Evolutionary conservation across 441 rosid genomes (phyloP), one percentile per base, ranked within the genome.

Genomic region (Adansonia rubrostipa): DNA sequence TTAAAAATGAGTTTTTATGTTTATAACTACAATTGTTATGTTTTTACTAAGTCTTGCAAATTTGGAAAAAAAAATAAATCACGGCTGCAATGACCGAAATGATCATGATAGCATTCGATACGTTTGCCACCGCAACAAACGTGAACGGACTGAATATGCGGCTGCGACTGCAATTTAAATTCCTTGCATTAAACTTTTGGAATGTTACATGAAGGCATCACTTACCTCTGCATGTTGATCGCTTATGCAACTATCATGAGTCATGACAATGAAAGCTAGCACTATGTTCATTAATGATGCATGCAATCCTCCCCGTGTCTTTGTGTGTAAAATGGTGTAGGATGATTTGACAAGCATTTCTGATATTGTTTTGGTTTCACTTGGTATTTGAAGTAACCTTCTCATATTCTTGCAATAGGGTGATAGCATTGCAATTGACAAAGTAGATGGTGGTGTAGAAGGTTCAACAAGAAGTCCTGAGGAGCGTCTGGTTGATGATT

Each of bases 381-480:
- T 40, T 45, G 6, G 19, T 71, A 24, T 75, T 47, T 69, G 64
- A 64, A 80, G 69, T 85, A 79, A 84, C 70, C 66, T 74, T 71
- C 19, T 5, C 65, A 19, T 63, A 36, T 73, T 76, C 70, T 84
- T 82, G 24, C 76, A 80, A 54, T 83, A 90, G 97, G 90, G 82
- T 79, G 84, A 82, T 42, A 77, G 76, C 54, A 58, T 76, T 48
- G 70, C 58, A 74, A 76, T 68, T 75, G 87, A 78, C 64, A 75
- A 80, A 75, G 64, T 51, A 17, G 83, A 76, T 82, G 83, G 68
- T 66, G 78, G 54, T 68, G 68, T 78, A 63, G 79, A 82, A 77
- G 82, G 62, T 81, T 85, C 84, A 56, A 57, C 78, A 54, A 78
- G 80, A 82, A 78, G 85, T 81, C 80, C 66, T 50, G 80, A 5